Base-by-base conservation (phyloP, 768 basidiomycete genomes). In the Tulasnella sp. region DNA sequence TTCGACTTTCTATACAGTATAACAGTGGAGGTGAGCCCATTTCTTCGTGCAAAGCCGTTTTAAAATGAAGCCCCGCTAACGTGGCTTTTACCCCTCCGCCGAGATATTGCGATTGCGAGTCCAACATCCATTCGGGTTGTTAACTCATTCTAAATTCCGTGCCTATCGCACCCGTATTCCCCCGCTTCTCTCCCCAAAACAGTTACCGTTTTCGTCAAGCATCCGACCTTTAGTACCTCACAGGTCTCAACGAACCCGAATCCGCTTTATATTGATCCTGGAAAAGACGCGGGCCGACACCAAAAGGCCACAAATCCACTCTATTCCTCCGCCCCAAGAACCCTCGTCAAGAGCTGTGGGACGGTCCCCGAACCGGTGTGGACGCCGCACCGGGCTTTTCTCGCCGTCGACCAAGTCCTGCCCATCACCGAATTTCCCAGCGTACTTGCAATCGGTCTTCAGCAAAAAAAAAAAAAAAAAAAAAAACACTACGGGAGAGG, bases 121-220 rank as follows among this genome's bases (percentile, higher is more conserved):
- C 21, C 42, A 39, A 56, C n/a, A 79, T n/a, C 31, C 71, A 36
- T 19, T n/a, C 39, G 38, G 76, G 34, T 40, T 74, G 77, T 62
- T 58, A 76, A 42, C 73, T 71, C 81, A 73, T 46, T 68, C 31
- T 16, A 34, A 27, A 36, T 58, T n/a, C n/a, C n/a, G n/a, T n/a
- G n/a, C n/a, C n/a, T n/a, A n/a, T n/a, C n/a, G n/a, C n/a, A n/a
- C n/a, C n/a, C n/a, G n/a, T n/a, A n/a, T n/a, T n/a, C n/a, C n/a
- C n/a, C n/a, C n/a, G n/a, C n/a, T n/a, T n/a, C n/a, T n/a, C n/a
- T n/a, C n/a, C n/a, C n/a, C n/a, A n/a, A n/a, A n/a, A n/a, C 77
- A 99, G 97, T 85, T 98, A 98, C 88, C 96, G 96, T 84, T 98
- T 94, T 84, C 91, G 97, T 34, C 97, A 97, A 85, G 91, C 91